Base-by-base conservation (phyloP, 2,329 filamentous ascomycete species). In the Cordyceps pruinosa region DNA sequence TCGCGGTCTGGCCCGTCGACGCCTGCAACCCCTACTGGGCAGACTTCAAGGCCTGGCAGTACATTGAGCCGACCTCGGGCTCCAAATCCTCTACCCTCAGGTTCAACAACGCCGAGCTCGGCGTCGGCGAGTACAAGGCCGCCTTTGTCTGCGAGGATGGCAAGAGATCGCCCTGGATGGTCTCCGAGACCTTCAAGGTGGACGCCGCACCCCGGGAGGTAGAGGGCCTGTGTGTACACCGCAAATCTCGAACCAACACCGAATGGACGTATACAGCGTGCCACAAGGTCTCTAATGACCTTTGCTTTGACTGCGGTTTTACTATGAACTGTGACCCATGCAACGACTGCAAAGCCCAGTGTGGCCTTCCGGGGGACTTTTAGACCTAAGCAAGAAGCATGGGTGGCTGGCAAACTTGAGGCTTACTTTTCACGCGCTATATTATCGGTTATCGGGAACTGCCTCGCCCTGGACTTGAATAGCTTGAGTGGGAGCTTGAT, bases 131-230 rank as follows among this genome's bases (percentile, higher is more conserved):
- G 28, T 47, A 21, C 45, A 47, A 47, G 28, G 45, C 45, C n/a
- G 45, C 45, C 28, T 47, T 47, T 47, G 45, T 47, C 45, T 47
- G 45, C 45, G 45, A 47, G 28, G 45, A 47, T 28, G 45, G 45
- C 45, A 12, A 6, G 3, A 19, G 45, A 6, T 2, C 10, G 45
- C 45, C 45, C 4, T 47, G 45, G 45, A 10, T 47, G 45, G 28
- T 47, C 45, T 47, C 45, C 10, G n/a, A 47, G 45, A 32, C 45
- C 10, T 47, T 47, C 45, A 47, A 32, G n/a, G 13, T 47, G 28
- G 45, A 47, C 26, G 10, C 28, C 13, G 45, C 28, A 10, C 45
- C 45, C 28, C 12, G 8, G 2, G 45, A 21, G 28, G 28, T 5
- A 7, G 10, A 32, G 9, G 45, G 45, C 28, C 5, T 13, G 4